Percentiles rank a stretch among this genome's conserved stretches.
Evolutionary conservation across 2,329 filamentous ascomycete genomes (phyloP).

Genomic region (Fusarium austroafricanum): DNA sequence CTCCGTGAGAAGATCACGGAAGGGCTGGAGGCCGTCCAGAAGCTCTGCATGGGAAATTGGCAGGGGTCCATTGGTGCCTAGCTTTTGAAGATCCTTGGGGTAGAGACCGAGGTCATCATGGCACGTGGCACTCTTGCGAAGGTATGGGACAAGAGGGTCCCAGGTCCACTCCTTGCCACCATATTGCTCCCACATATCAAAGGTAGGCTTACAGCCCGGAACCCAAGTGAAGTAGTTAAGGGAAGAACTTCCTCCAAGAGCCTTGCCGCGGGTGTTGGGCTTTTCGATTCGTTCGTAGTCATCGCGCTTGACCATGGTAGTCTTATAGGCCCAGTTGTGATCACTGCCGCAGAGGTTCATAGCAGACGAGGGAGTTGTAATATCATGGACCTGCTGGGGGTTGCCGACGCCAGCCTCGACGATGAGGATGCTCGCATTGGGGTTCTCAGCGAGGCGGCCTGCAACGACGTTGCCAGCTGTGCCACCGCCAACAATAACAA

Average conservation of each 20-base stretch:
- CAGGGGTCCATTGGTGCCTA: constrained; percentile 63
- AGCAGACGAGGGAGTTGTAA: constrained; percentile 42
- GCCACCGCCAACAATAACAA: no score
- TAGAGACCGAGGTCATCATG: constrained; percentile 64
- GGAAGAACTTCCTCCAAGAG: constrained; percentile 67
- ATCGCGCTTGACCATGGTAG: constrained; percentile 67
- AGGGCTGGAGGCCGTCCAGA: constrained; percentile 52
- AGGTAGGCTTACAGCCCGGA: constrained; percentile 67
- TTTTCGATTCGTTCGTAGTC: constrained; percentile 72
- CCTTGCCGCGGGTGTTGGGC: constrained; percentile 71
- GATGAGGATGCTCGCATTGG: no score
- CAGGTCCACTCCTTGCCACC: constrained; percentile 75
- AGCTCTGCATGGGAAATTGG: constrained; percentile 65
- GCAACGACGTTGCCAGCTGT: no score
- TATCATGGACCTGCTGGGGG: background rate
- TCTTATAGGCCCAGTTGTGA: constrained; percentile 71
- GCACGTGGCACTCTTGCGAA: constrained; percentile 66
- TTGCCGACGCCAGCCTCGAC: no score
- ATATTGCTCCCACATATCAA: constrained; percentile 74
- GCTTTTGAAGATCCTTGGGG: constrained; percentile 58
- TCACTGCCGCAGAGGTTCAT: constrained; percentile 66
- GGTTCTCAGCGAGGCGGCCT: no score
- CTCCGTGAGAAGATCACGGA: constrained; percentile 61
- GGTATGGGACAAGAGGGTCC: constrained; percentile 59
- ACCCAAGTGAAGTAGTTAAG: constrained; percentile 75